A percentile compares a stretch with the other conserved stretches of the same genome.
Evolutionary conservation across 257 asterid species (phyloP).

Genomic region (Leonotis leonurus): DNA sequence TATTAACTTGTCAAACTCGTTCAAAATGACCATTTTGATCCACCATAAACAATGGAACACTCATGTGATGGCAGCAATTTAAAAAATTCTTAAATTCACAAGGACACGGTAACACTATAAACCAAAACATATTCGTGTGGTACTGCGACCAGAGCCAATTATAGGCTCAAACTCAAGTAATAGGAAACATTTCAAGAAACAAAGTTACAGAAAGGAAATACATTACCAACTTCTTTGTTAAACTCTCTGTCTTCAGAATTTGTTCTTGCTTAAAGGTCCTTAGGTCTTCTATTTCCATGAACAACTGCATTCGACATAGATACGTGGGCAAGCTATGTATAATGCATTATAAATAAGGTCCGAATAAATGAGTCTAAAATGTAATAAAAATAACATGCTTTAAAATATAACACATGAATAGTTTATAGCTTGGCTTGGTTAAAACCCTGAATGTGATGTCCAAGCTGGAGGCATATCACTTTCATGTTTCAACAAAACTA

Average conservation of each 20-base stretch:
- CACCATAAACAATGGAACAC: not conserved
- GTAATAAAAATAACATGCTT: not conserved
- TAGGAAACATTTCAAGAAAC: not conserved
- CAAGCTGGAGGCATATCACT: not conserved
- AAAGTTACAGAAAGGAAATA: not conserved
- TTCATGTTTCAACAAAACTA: not conserved
- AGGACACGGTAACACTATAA: not conserved
- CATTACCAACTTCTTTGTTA: conserved; percentile 64
- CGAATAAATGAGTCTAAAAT: not conserved
- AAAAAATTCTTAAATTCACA: not conserved
- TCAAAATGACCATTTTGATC: not conserved
- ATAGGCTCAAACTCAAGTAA: not conserved
- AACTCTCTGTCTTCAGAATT: conserved; percentile 29
- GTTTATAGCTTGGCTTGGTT: not conserved
- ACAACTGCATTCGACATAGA: conserved; percentile 40
- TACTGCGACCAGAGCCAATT: not conserved
- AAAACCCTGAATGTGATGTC: not conserved
- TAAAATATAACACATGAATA: not conserved
- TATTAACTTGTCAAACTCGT: not conserved
- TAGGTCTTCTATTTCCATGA: conserved; percentile 44
- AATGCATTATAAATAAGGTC: not conserved
- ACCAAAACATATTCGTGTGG: conserved; percentile 1
- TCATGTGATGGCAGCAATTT: not conserved
- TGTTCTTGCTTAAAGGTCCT: conserved; percentile 42
- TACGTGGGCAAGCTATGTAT: conserved; percentile 16